A percentile compares a stretch with the other conserved stretches of the same genome.
These are phyloP conservation scores for Pterocarpus santalinus DNA, from an alignment of 306 rosid genomes.

Conservation along the genomic window DNA sequence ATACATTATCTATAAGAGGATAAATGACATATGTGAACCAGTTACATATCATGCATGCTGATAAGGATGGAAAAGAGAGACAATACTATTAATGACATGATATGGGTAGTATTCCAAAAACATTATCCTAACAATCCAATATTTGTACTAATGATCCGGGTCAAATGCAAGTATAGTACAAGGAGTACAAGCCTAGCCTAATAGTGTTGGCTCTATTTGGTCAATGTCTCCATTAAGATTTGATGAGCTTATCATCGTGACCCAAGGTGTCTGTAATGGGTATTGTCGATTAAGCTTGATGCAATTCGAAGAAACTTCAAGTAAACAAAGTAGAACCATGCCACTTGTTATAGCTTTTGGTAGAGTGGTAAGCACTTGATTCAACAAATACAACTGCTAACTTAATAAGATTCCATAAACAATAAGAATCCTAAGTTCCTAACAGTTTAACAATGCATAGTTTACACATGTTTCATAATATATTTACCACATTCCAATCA, in stretches of 20 bases:
- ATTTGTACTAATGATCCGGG: conserved; percentile 10
- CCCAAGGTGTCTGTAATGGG: no score
- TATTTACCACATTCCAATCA: conserved; percentile 12
- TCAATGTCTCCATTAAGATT: no score
- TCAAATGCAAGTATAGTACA: not conserved
- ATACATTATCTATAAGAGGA: no score
- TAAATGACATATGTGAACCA: conserved; percentile 15
- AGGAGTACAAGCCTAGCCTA: not conserved
- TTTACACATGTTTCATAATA: conserved; percentile 8
- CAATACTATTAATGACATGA: not conserved
- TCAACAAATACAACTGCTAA: not conserved
- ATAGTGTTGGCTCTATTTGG: no score
- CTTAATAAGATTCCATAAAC: not conserved
- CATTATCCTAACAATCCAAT: not conserved
- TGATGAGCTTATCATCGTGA: no score
- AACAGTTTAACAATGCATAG: conserved; percentile 14
- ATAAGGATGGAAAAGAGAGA: not conserved
- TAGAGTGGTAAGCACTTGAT: not conserved
- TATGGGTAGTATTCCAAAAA: not conserved
- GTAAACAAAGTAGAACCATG: not conserved
- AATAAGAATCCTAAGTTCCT: not conserved
- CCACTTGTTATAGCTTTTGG: not conserved
- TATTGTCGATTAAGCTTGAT: not conserved
- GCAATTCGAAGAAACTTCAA: not conserved
- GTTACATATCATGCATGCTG: not conserved